A percentile compares a stretch with the other conserved stretches of the same genome.
These are phyloP conservation scores for Phlebiopsis flavidoalba DNA, from an alignment of 768 basidiomycete species.

Conservation along the genomic window DNA sequence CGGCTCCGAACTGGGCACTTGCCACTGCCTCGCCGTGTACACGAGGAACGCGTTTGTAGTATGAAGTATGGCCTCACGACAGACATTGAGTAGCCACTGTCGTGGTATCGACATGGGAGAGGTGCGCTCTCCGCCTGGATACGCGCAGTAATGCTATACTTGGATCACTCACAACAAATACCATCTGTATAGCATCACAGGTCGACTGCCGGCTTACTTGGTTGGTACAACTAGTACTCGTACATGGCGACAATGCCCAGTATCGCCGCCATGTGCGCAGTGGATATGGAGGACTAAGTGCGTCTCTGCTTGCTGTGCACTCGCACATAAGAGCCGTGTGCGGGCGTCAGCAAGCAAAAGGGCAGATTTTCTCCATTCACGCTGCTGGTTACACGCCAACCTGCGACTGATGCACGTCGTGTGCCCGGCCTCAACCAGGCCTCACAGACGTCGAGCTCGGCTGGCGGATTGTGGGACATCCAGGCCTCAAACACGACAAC, in stretches of 20 bases:
- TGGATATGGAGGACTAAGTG: neutral
- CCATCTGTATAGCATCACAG: no score
- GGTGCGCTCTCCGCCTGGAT: neutral
- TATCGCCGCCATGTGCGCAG: neutral
- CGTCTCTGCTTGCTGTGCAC: neutral
- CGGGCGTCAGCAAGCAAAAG: neutral
- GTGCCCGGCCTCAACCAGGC: no score
- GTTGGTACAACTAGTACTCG: no score
- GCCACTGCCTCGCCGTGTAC: no score
- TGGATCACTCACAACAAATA: neutral
- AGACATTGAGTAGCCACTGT: neutral
- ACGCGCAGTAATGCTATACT: neutral
- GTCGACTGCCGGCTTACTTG: no score
- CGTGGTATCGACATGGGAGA: neutral
- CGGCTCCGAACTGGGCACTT: no score
- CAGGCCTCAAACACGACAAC: neutral
- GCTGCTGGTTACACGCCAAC: no score
- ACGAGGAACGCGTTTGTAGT: no score
- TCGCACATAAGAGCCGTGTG: no score
- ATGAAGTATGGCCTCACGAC: no score
- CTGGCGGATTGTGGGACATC: neutral
- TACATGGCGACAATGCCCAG: no score
- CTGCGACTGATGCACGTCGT: no score
- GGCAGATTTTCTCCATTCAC: neutral
- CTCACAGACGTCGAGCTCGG: neutral